Evolutionary conservation across 208 protist species (phyloP).

Genomic region (Trypanosoma lewisi): DNA sequence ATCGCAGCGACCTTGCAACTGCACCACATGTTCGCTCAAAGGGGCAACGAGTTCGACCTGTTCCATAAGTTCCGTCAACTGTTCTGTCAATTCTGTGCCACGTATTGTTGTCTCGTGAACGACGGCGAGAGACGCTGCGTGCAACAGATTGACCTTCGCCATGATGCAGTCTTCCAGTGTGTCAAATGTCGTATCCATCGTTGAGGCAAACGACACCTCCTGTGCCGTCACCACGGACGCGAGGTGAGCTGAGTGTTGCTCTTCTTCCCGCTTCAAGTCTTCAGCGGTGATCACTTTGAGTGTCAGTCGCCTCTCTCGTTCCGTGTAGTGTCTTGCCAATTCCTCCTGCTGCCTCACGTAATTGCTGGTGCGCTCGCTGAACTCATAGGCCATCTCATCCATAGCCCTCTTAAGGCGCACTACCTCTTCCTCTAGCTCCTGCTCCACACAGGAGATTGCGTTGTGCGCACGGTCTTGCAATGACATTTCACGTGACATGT

Average conservation of each 20-base stretch:
- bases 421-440: constrained; percentile 42
- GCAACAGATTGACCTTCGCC: constrained; percentile 1
- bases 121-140: background rate
- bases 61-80: constrained; percentile 14
- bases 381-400: constrained; percentile 57
- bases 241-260: constrained; percentile 1
- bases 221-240: background rate
- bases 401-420: constrained; percentile 36
- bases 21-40: constrained; percentile 32
- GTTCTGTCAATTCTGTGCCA: background rate
- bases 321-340: constrained; percentile 30
- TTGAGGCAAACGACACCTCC: background rate
- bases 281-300: constrained; percentile 14
- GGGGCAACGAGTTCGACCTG: constrained; percentile 32
- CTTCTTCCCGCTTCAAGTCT: background rate
- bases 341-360: constrained; percentile 62
- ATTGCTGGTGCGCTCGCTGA: constrained; percentile 49
- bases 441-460: constrained; percentile 18
- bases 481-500: constrained; percentile 14
- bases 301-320: constrained; percentile 33
- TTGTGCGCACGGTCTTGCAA: constrained; percentile 2
- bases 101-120: background rate
- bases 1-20: constrained; percentile 25
- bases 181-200: background rate
- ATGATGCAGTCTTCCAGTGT: background rate